These are phyloP conservation scores for Exophiala xenobiotica DNA, from an alignment of 2,329 filamentous ascomycete species.

Conservation along the genomic window DNA sequence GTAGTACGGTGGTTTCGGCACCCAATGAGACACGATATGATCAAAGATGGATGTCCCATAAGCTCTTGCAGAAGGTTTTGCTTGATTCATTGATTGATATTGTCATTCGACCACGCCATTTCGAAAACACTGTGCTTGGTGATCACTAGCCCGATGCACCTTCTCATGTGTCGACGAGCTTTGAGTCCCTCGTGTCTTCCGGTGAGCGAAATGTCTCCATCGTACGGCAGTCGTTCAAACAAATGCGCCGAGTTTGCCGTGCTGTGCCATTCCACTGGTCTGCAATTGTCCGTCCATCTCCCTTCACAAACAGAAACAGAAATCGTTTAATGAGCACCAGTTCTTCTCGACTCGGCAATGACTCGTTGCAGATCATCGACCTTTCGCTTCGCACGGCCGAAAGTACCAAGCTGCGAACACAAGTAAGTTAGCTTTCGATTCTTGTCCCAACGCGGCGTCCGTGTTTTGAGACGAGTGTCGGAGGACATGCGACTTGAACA, in stretches of 20 bases:
- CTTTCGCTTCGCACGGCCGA: conserved; percentile 98
- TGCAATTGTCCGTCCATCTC: no score
- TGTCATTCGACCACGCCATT: background rate
- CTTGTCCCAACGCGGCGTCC: background rate
- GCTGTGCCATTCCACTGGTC: background rate
- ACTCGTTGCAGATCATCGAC: conserved; percentile 98
- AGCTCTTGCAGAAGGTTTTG: background rate
- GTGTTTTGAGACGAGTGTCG: no score
- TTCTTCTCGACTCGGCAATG: conserved; percentile 90
- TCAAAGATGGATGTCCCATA: background rate
- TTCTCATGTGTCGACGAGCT: no score
- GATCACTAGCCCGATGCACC: no score
- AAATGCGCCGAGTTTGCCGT: background rate
- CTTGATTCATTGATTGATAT: conserved; percentile 2
- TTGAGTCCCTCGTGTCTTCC: background rate
- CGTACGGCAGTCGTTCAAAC: background rate
- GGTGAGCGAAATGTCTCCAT: background rate
- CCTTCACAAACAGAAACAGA: no score
- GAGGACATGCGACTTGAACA: no score
- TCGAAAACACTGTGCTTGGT: background rate
- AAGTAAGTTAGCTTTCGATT: conserved; percentile 27
- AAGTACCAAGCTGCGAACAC: conserved; percentile 78
- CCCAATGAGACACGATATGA: background rate
- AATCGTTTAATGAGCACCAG: conserved; percentile 49
- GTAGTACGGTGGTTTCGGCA: conserved; percentile 31